Evolutionary conservation across 495 filamentous ascomycete species (phyloP).

Genomic region (Physcia stellaris): DNA sequence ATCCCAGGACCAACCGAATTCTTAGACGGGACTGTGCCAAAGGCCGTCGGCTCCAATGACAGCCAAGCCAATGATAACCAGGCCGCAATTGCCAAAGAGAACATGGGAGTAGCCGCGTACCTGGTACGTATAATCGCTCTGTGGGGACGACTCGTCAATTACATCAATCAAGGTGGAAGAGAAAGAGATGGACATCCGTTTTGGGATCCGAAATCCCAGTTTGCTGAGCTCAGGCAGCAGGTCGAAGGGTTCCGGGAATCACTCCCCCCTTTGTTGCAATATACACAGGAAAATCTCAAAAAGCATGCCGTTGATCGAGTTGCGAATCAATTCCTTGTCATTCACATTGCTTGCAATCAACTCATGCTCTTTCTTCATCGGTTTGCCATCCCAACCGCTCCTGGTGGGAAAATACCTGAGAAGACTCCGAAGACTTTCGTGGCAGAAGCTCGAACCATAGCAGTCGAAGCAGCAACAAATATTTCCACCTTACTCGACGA

Average conservation of each 20-base stretch:
- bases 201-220: conserved; percentile 72
- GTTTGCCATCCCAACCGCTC: conserved; percentile 64
- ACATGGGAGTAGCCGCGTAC: conserved; percentile 91
- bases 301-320: conserved; percentile 70
- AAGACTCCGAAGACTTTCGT: conserved; percentile 74
- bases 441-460: conserved; percentile 57
- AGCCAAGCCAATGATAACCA: conserved; percentile 47
- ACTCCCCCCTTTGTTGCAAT: conserved; percentile 56
- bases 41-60: no score
- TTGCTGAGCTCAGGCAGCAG: conserved; percentile 53
- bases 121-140: conserved; percentile 75
- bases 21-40: conserved; percentile 56
- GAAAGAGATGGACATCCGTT: conserved; percentile 61
- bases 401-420: conserved; percentile 49
- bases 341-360: conserved; percentile 83
- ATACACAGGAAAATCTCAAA: conserved; percentile 71
- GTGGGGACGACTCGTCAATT: conserved; percentile 83
- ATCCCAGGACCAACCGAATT: conserved; percentile 81
- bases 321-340: conserved; percentile 86
- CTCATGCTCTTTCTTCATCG: conserved; percentile 82
- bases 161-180: conserved; percentile 83
- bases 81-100: conserved; percentile 55
- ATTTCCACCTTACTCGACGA: conserved; percentile 76
- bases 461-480: conserved; percentile 77
- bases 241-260: conserved; percentile 54